Conservation (phyloP, 208 protist species). For the Naegleria fowleri region DNA sequence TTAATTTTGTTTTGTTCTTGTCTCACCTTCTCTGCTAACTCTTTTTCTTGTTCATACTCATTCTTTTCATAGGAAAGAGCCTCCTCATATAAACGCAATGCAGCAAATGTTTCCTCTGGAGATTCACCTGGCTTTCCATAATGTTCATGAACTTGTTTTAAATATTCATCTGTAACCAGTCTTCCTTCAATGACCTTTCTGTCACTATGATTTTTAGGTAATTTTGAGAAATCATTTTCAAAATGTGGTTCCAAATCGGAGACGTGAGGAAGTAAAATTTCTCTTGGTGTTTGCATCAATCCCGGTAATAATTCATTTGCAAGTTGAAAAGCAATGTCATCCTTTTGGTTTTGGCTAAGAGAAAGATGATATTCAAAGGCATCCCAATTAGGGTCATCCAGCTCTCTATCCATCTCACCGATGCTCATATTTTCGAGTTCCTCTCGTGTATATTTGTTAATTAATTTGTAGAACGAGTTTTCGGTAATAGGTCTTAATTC, state of each 20-base stretch:
- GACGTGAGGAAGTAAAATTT: not conserved
- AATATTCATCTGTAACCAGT: not conserved
- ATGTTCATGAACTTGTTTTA: not conserved
- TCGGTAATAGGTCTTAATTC: not conserved
- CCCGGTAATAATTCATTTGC: not conserved
- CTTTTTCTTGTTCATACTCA: not conserved
- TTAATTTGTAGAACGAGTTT: not conserved
- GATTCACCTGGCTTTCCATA: not conserved
- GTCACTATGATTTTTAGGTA: not conserved
- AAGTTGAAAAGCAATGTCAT: not conserved
- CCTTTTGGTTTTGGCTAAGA: not conserved
- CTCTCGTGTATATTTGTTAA: not conserved
- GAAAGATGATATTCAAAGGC: not conserved
- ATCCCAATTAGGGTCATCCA: not conserved
- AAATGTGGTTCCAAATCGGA: not conserved
- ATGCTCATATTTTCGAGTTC: not conserved
- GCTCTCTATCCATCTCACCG: not conserved
- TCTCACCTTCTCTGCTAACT: not conserved
- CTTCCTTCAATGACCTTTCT: not conserved
- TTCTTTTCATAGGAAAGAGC: not conserved
- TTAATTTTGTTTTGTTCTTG: not conserved
- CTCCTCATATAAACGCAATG: not conserved
- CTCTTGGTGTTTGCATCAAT: not conserved
- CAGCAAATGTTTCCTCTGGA: not conserved
- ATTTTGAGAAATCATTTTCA: not conserved